phyloP scores from a whole-genome alignment of 2,329 filamentous ascomycete species.

The Xylariaceae sp. region DNA sequence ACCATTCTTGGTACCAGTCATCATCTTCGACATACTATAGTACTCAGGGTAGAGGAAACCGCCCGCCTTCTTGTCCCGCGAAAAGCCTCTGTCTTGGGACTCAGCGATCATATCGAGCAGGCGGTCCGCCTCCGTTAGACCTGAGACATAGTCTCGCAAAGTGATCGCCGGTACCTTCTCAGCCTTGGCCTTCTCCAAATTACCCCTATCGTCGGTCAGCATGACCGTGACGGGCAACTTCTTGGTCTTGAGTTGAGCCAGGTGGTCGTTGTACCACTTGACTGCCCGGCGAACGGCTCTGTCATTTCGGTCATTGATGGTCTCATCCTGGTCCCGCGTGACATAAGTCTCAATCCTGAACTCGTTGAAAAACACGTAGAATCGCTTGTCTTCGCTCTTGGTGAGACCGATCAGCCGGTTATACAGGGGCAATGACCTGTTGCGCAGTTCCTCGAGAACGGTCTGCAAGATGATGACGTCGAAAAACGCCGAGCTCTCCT shows the following conservation, averaged over 20 bases:
- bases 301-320: conserved; percentile 95
- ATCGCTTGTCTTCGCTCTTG: conserved; percentile 93
- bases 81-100: conserved; percentile 62
- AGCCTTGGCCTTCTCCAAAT: conserved; percentile 72
- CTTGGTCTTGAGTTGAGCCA: conserved; percentile 59
- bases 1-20: conserved; percentile 86
- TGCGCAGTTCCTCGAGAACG: conserved; percentile 92
- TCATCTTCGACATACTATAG: conserved; percentile 83
- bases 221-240: conserved; percentile 77
- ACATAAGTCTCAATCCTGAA: conserved; percentile 92
- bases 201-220: conserved; percentile 89
- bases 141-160: conserved; percentile 73
- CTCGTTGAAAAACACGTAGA: conserved; percentile 99
- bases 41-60: conserved; percentile 86
- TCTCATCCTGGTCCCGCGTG: conserved; percentile 68
- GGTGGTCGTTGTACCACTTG: conserved; percentile 84
- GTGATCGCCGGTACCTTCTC: conserved; percentile 69
- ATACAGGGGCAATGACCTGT: conserved; percentile 89
- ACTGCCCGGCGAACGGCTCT: conserved; percentile 82
- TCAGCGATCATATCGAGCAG: conserved; percentile 92
- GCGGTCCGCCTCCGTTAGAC: conserved; percentile 77
- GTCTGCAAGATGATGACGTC: conserved; percentile 97
- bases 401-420: conserved; percentile 87
- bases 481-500: conserved; percentile 85
- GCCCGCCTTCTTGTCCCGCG: conserved; percentile 57